Evolutionary conservation across 768 basidiomycete genomes (phyloP), one percentile per base, ranked within the genome.

Genomic region (Clitopilus hobsonii): DNA sequence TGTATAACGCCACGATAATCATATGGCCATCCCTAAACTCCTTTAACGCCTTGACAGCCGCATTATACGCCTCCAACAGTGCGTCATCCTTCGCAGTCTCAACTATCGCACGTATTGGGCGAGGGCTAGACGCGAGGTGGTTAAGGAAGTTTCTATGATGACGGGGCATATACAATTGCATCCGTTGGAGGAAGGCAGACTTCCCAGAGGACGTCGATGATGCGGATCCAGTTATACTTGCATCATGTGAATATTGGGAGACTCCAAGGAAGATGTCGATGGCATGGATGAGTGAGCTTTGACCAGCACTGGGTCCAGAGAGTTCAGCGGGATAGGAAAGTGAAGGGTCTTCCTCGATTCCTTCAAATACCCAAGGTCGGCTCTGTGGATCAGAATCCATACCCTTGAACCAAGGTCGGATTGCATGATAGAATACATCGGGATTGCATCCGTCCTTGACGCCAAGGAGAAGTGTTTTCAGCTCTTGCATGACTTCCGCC

Each of bases 401-500:
- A 0, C 92, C 92, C 25, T 84, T 77, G 68, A 94, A 89, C 92
- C 92, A 95, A 0, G 91, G 92, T 16, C 92, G 74, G 51, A 95
- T 81, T 25, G 74, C 68, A 62, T 84, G 82, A 65, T 89, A 93
- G 60, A 91, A 95, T 22, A 81, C 70, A 7, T 81, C 77, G 0
- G 95, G 94, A 54, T 88, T 81, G 67, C 94, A 91, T 6, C 82
- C 81, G 8, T 83, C 73, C 53, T 85, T 80, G n/a, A 95, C 84
- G 52, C 75, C 72, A 6, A 86, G 72, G 14, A 98, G 79, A 38
- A 94, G 73, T 3, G 58, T 58, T n/a, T 77, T 79, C 41, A 98
- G 76, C 13, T 86, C 81, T 52, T 81, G 76, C 55, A 98, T 86
- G 63, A 88, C 82, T 14, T 48, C 57, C 1, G 86, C 80, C 49